A percentile compares a stretch with the other conserved stretches of the same genome.
Conservation (phyloP, 1,284 basidiomycete species). For the Ceratobasidium sp. region DNA sequence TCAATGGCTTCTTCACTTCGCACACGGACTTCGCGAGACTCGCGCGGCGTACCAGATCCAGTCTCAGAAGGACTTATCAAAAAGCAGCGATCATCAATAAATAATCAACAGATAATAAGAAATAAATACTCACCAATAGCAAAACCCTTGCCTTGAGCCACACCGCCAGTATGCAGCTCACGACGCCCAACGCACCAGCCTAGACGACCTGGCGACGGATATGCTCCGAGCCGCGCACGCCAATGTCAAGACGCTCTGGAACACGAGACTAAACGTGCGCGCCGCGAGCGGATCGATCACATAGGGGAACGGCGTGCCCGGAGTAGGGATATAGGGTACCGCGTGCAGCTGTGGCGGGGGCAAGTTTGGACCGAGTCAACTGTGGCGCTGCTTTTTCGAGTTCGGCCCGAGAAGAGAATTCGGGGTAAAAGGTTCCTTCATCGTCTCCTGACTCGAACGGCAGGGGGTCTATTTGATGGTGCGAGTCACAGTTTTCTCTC, state of each 20-base stretch:
- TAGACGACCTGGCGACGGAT: slow-evolving; percentile 95
- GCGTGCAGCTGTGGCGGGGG: slow-evolving; percentile 7
- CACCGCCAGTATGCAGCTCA: slow-evolving; percentile 93
- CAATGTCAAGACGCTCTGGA: slow-evolving; percentile 98
- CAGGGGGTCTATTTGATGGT: too few relatives aligned
- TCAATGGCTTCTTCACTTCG: slow-evolving; percentile 41
- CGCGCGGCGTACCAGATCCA: slow-evolving; percentile 44
- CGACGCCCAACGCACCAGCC: slow-evolving; percentile 93
- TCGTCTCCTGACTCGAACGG: slow-evolving; percentile 41
- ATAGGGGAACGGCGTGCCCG: slow-evolving; percentile 27
- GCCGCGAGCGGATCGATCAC: slow-evolving; percentile 83
- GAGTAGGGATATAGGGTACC: slow-evolving; percentile 32
- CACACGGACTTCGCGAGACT: slow-evolving; percentile 44
- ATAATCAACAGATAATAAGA: slow-evolving; percentile 57
- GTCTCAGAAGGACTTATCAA: slow-evolving; percentile 47
- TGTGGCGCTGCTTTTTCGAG: slow-evolving; percentile 29
- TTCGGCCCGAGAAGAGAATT: slow-evolving; percentile 29
- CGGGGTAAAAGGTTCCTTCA: slow-evolving; percentile 18
- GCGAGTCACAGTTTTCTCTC: too few relatives aligned
- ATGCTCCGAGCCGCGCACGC: slow-evolving; percentile 93
- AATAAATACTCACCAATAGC: slow-evolving; percentile 73
- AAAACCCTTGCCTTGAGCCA: slow-evolving; percentile 87
- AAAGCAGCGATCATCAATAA: neutral
- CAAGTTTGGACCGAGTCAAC: slow-evolving; percentile 4
- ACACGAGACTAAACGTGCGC: slow-evolving; percentile 88